Evolutionary conservation across 2,329 filamentous ascomycete genomes (phyloP).

Genomic region (Aspergillus viridinutans): DNA sequence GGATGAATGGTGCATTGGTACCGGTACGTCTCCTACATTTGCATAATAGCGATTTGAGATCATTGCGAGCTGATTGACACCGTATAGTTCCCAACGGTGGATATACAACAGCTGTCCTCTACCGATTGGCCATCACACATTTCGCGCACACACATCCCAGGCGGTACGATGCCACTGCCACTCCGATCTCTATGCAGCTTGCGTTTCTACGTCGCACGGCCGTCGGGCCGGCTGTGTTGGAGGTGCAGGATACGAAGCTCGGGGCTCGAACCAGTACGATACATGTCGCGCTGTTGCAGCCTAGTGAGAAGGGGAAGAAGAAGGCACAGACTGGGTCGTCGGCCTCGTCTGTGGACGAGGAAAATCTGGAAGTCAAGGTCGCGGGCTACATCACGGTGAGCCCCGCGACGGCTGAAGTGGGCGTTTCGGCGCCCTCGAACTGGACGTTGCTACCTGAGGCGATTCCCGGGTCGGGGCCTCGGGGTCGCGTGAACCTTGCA

Average conservation of each 20-base stretch:
- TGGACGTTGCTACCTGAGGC: conserved; percentile 50
- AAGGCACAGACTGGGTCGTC: background rate
- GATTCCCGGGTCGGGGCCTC: conserved; percentile 34
- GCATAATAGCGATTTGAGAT: background rate
- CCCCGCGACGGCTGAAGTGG: conserved; percentile 57
- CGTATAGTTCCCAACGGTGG: conserved; percentile 65
- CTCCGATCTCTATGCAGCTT: conserved; percentile 61
- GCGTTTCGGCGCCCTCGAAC: conserved; percentile 52
- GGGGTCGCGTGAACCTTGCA: conserved; percentile 22
- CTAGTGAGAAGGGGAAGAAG: conserved; percentile 29
- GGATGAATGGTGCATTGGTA: conserved; percentile 62
- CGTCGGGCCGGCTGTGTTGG: conserved; percentile 53
- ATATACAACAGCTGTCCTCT: conserved; percentile 61
- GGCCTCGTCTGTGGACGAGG: conserved; percentile 25
- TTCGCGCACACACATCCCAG: conserved; percentile 56
- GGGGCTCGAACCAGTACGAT: conserved; percentile 61
- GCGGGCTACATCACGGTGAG: conserved; percentile 62
- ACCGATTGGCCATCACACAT: conserved; percentile 56
- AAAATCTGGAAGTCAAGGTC: conserved; percentile 53
- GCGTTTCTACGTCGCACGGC: conserved; percentile 63
- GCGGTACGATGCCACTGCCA: conserved; percentile 45
- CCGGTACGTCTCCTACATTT: conserved; percentile 42
- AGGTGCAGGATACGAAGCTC: conserved; percentile 60
- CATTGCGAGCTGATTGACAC: conserved; percentile 2
- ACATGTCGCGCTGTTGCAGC: conserved; percentile 54